These are phyloP conservation scores for Tricharina praecox DNA, from an alignment of 495 filamentous ascomycete genomes.

Conservation along the genomic window DNA sequence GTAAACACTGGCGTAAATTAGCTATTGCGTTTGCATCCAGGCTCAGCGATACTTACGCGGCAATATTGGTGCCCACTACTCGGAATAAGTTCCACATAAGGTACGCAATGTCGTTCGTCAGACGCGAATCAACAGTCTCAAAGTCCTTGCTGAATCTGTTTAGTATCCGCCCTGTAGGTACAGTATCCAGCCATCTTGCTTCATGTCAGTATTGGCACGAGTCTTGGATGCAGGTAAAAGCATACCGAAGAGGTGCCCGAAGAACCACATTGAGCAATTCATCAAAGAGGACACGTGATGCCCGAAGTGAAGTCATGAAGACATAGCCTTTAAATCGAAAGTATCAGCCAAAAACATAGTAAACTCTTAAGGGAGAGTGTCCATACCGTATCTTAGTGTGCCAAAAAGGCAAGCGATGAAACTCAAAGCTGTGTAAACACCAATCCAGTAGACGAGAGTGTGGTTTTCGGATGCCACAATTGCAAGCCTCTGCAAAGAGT, in stretches of 20 bases:
- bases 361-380: no score
- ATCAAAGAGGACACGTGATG: slow-evolving; percentile 48
- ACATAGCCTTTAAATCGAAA: slow-evolving; percentile 32
- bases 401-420: slow-evolving; percentile 38
- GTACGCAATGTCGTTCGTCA: slow-evolving; percentile 43
- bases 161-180: slow-evolving; percentile 57
- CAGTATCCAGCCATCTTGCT: slow-evolving; percentile 63
- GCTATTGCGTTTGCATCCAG: no score
- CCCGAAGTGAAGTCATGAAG: slow-evolving; percentile 42
- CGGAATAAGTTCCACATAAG: slow-evolving; percentile 35
- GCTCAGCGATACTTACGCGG: slow-evolving; percentile 12
- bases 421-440: slow-evolving; percentile 48
- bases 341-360: no score
- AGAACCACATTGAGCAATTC: slow-evolving; percentile 47
- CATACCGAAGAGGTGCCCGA: slow-evolving; percentile 36
- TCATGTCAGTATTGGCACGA: neutral
- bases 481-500: slow-evolving; percentile 13
- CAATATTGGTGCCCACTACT: slow-evolving; percentile 43
- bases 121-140: slow-evolving; percentile 46
- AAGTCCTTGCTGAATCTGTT: slow-evolving; percentile 74
- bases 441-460: slow-evolving; percentile 44
- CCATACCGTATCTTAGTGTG: slow-evolving; percentile 37
- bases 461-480: slow-evolving; percentile 14
- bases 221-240: no score
- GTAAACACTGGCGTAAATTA: slow-evolving; percentile 2